Evolutionary conservation across 345 rosid genomes (phyloP).

Genomic region (Punica granatum): DNA sequence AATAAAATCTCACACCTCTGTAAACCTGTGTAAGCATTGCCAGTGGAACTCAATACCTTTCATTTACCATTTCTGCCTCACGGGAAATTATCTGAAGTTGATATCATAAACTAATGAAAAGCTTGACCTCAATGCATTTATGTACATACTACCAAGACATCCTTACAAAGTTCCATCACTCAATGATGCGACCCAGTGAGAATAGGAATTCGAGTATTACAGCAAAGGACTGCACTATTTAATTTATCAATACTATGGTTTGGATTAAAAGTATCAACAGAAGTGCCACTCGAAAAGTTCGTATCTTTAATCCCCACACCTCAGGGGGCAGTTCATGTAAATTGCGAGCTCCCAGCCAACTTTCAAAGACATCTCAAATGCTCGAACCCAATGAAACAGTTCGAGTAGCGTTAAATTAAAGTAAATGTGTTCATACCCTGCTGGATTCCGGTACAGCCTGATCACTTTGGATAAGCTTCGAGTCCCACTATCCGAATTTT

Average conservation of each 20-base stretch:
- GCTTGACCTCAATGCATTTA: background rate
- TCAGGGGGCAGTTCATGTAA: too few relatives aligned
- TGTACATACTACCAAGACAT: background rate
- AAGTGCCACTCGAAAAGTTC: background rate
- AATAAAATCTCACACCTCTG: too few relatives aligned
- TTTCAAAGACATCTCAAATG: too few relatives aligned
- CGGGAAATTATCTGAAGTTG: background rate
- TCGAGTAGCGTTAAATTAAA: too few relatives aligned
- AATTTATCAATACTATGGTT: too few relatives aligned
- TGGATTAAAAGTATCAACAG: background rate
- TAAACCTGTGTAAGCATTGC: too few relatives aligned
- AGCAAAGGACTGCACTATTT: background rate
- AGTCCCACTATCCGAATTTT: background rate
- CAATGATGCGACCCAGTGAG: background rate
- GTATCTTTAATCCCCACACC: background rate
- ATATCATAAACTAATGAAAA: background rate
- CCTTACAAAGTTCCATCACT: background rate
- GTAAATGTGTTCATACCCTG: too few relatives aligned
- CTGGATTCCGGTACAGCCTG: too few relatives aligned
- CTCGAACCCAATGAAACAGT: too few relatives aligned
- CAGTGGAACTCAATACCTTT: background rate
- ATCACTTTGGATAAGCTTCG: background rate
- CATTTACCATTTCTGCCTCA: background rate
- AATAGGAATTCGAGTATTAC: background rate
- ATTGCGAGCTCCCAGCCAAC: too few relatives aligned